Evolutionary conservation across 208 protist species (phyloP).

Genomic region (Naegleria gruberi): DNA sequence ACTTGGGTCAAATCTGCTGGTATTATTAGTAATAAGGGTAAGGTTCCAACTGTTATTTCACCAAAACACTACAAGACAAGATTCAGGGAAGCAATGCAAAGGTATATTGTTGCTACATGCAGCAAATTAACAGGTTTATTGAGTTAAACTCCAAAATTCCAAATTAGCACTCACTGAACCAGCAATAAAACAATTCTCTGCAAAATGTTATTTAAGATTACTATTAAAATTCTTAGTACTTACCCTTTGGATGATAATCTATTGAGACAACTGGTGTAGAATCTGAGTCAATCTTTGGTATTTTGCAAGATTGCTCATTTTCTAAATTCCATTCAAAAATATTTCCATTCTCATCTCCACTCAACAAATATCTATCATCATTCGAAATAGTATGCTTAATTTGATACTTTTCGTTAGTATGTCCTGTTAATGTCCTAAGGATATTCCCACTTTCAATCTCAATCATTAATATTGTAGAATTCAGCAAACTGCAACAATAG

Average conservation of each 20-base stretch:
- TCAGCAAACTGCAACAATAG: not conserved
- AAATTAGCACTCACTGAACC: not conserved
- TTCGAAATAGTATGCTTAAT: not conserved
- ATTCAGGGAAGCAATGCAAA: conserved; percentile 27
- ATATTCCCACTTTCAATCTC: not conserved
- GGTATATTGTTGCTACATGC: conserved; percentile 20
- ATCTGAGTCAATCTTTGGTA: not conserved
- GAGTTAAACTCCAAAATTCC: not conserved
- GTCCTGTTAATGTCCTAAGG: not conserved
- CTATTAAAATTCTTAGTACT: not conserved
- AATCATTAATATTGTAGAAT: not conserved
- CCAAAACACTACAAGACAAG: conserved; percentile 20
- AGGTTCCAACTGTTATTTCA: conserved; percentile 24
- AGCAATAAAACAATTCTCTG: not conserved
- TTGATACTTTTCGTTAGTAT: not conserved
- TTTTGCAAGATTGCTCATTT: not conserved
- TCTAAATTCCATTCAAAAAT: not conserved
- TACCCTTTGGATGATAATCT: not conserved
- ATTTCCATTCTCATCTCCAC: not conserved
- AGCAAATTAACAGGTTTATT: conserved; percentile 9
- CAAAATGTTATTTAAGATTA: too few relatives aligned
- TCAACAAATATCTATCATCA: not conserved
- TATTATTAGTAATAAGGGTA: not conserved
- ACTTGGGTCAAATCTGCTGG: conserved; percentile 21
- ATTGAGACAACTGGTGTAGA: not conserved